phyloP scores from a whole-genome alignment of 2,329 filamentous ascomycete species.

The Trichoderma aggressivum region DNA sequence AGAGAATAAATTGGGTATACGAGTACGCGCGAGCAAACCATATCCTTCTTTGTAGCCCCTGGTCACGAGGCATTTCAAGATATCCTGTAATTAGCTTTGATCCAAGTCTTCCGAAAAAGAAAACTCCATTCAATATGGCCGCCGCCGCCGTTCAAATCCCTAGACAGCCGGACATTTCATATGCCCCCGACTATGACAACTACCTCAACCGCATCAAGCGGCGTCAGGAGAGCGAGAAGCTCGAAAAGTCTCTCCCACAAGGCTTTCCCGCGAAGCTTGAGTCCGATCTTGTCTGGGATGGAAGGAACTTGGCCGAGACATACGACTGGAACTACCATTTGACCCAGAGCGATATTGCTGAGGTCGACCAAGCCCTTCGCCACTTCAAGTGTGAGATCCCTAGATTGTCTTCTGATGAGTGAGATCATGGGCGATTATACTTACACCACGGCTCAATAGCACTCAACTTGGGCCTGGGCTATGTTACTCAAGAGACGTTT shows the following conservation, averaged over 20 bases:
- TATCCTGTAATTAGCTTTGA: neutral
- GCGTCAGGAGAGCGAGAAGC: constrained; percentile 40
- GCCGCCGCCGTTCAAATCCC: constrained; percentile 39
- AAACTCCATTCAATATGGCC: constrained; percentile 42
- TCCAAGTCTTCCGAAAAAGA: neutral
- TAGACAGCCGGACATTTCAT: constrained; percentile 57
- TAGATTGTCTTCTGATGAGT: neutral
- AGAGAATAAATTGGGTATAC: neutral
- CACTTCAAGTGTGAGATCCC: constrained; percentile 40
- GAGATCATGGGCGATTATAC: neutral
- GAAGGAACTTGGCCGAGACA: constrained; percentile 42
- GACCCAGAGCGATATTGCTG: constrained; percentile 43
- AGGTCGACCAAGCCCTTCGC: constrained; percentile 43
- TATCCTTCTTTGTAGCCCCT: neutral
- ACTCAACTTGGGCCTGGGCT: constrained; percentile 33
- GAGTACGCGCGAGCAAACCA: neutral
- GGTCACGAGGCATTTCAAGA: neutral
- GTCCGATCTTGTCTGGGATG: constrained; percentile 57
- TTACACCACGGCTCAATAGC: constrained; percentile 26
- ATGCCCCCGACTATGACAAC: constrained; percentile 52
- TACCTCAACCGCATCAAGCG: constrained; percentile 49
- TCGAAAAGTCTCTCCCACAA: constrained; percentile 41
- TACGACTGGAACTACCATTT: constrained; percentile 55
- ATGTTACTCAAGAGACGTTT: constrained; percentile 49
- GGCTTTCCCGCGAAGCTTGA: constrained; percentile 49